Evolutionary conservation across 2,329 filamentous ascomycete genomes (phyloP), one percentile per base, ranked within the genome.

Genomic region (Pseudocercospora cruenta): DNA sequence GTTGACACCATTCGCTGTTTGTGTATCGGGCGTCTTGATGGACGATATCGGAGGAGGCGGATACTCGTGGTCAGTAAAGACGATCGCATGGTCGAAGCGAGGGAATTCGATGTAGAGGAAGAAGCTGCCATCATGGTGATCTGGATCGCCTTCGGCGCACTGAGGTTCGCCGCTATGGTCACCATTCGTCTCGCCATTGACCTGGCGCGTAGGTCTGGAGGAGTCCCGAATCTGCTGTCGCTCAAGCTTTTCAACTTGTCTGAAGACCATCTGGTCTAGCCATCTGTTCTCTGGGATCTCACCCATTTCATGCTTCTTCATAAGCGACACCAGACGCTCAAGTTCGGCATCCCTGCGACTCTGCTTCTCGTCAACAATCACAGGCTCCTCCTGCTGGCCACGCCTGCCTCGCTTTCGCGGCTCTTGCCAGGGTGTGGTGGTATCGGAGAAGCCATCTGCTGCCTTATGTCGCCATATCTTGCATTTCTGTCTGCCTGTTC

Each of bases 241-340:
- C 67, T 80, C 77, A 55, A 81, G 79, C 80, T 91, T 95, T 80
- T 97, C 94, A 66, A 96, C 90, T 60, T 91, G 91, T 47, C 94
- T 89, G 77, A 96, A 99, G 2, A 97, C 94, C 72, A 98, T 86
- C 74, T 95, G 92, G 78, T 99, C 95, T 51, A 99, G 86, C 96
- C 95, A 99, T 73, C 96, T 92, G 57, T 97, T 91, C 16, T 93
- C 88, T 0, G 92, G 89, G 26, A 99, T 94, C 77, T 99, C 95
- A 19, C 93, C 94, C 91, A 97, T 96, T 77, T 99, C 96, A 76
- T 98, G 95, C 80, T 97, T 96, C 80, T 99, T 99, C 77, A 99
- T 91, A 22, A 98, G 80, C 62, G 88, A 90, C 75, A 98, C 94
- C 71, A 99, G 86, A 19, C 95, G 86, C 73, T 97, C 93, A 68